Evolutionary conservation across 768 basidiomycete species (phyloP), one percentile per base, ranked within the genome.

Genomic region (Mycena albidolilacea): DNA sequence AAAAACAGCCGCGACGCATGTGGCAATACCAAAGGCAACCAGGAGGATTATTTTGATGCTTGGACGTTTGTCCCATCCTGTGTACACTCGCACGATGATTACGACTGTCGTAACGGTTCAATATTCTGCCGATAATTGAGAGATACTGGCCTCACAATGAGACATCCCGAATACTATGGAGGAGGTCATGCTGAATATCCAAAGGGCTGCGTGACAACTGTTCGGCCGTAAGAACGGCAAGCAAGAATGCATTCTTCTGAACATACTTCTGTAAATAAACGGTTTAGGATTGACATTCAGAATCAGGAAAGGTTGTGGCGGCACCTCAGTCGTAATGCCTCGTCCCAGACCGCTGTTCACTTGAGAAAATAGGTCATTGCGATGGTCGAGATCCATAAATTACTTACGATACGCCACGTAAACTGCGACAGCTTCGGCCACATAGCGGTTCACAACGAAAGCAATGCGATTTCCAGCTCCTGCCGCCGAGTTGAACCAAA

Each of bases 61-160:
- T 50, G 7, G 39, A 10, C 62, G 62, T 30, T 44, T n/a, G 46
- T 64, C 62, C 62, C 62, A 64, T 11, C 46, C 12, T 4, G 62
- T 64, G 44, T 64, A 64, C 21, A 64, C 43, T 35, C 62, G 62
- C 41, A 30, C 12, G 2, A 64, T 48, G 10, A 64, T 64, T 15
- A 64, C 4, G 21, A 61, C 60, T 61, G 37, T 43, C 37, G 58
- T 5, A 38, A 37, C 4, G 10, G 39, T 12, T 61, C 19, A 23
- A 15, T 2, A 11, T n/a, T 41, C 19, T 12, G 8, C 30, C 30
- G 21, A 23, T 2, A 12, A 43, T 6, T 14, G n/a, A 35, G 60
- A n/a, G 14, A 15, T 14, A 57, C 9, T 7, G 19, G n/a, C 41
- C 39, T 35, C 39, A 61, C 60, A 61, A 14, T 61, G 43, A 2